Evolutionary conservation across 1,139 yeast species (phyloP).

Genomic region (Diutina scorzettiae): DNA sequence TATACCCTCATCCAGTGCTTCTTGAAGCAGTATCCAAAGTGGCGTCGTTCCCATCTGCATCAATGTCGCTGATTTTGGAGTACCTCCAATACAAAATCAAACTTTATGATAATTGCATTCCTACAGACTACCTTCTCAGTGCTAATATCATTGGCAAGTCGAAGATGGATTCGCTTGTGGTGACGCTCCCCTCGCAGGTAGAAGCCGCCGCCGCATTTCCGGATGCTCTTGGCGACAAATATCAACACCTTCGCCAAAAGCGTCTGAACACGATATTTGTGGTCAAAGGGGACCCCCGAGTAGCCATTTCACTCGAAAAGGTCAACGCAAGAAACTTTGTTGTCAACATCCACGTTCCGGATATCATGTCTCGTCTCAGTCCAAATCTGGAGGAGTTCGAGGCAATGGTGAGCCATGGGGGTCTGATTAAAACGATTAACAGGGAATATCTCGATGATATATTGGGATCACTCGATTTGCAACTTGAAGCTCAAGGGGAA

Average conservation of each 20-base stretch:
- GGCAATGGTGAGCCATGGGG: background rate
- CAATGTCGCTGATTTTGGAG: background rate
- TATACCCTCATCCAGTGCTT: conserved; percentile 25
- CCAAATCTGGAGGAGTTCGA: conserved; percentile 7
- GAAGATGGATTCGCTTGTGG: conserved; percentile 1
- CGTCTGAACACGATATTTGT: background rate
- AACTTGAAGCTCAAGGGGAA: background rate
- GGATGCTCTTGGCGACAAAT: background rate
- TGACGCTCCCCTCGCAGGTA: background rate
- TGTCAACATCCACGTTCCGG: conserved; percentile 35
- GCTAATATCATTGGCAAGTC: background rate
- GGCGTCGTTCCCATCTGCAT: conserved; percentile 9
- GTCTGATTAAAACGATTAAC: background rate
- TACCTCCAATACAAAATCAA: background rate
- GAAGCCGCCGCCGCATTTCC: background rate
- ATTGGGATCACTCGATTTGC: background rate
- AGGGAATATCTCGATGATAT: background rate
- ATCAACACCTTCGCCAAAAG: background rate
- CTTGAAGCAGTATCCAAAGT: conserved; percentile 11
- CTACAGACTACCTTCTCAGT: background rate
- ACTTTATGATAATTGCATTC: background rate
- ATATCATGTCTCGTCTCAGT: conserved; percentile 17
- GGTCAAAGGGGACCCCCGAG: background rate
- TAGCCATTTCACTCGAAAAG: conserved; percentile 25
- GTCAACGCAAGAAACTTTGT: conserved; percentile 19